Conservation (phyloP, 75 land plant genomes). For the Sequoia sempervirens region DNA sequence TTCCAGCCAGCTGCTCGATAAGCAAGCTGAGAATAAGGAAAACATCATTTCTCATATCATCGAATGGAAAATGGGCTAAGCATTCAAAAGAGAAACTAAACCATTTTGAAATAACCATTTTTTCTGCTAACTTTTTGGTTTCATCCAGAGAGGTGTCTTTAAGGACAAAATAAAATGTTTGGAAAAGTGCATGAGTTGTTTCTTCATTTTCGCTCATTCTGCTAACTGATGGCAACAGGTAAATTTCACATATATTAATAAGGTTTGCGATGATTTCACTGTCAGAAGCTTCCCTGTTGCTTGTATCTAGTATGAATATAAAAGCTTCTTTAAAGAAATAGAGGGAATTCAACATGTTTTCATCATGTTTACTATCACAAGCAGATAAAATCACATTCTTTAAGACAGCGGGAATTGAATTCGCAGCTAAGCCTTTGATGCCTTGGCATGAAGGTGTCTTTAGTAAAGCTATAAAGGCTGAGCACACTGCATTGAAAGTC, state of each 20-base stretch:
- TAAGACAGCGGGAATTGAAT: conserved; percentile 23
- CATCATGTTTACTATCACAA: conserved; percentile 14
- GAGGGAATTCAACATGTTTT: conserved; percentile 35
- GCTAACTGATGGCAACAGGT: conserved; percentile 52
- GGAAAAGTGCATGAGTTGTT: conserved; percentile 42
- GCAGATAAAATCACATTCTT: conserved; percentile 30
- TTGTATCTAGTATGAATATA: conserved; percentile 22
- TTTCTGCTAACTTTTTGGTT: conserved; percentile 33
- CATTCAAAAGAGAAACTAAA: conserved; percentile 60
- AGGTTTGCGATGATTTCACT: conserved; percentile 15
- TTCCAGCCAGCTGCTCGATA: conserved; percentile 46
- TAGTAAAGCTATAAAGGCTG: conserved; percentile 51
- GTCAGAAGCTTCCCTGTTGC: background rate
- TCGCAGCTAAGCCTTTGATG: conserved; percentile 22
- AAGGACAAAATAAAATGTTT: conserved; percentile 47
- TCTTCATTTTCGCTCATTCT: conserved; percentile 50
- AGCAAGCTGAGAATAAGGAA: conserved; percentile 59
- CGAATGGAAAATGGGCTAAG: conserved; percentile 61
- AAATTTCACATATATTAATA: conserved; percentile 34
- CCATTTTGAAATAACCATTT: conserved; percentile 55
- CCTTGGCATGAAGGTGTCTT: conserved; percentile 39
- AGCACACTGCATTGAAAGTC: conserved; percentile 49
- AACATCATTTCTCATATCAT: conserved; percentile 42
- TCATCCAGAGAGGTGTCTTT: conserved; percentile 24
- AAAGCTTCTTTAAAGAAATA: conserved; percentile 62